Base-by-base conservation (phyloP, 768 basidiomycete species). In the Kwoniella mangroviensis region DNA sequence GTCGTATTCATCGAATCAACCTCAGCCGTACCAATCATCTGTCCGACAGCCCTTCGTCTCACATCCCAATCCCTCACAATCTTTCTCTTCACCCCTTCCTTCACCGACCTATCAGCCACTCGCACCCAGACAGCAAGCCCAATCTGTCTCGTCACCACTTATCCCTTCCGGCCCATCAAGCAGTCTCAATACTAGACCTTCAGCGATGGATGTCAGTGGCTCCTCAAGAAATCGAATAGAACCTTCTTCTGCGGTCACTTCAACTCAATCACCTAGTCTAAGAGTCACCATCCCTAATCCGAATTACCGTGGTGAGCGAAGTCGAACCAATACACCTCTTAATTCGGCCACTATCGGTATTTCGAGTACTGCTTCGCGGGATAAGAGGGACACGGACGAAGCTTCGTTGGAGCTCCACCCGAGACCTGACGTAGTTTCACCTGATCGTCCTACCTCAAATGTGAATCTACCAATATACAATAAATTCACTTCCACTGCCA, bases 321-420 rank as follows among this genome's bases (percentile, higher is more conserved):
- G 17, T 42, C 24, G 56, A n/a, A 13, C 53, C 12, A 54, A 24
- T 12, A 54, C 53, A 19, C 53, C 53, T 54, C 45, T 49, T 4
- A 49, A 49, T 49, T 34, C 34, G 6, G 34, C 34, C 9, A 34
- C 34, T 34, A 34, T 34, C 6, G 34, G 34, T 34, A 34, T 34
- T 7, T 7, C 34, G 5, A 34, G 6, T 34, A 34, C 34, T 34
- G 34, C 13, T 4, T 21, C 11, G 3, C 10, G 28, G n/a, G 56
- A 58, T 58, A 21, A 21, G 17, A 28, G 56, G 34, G 63, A 64
- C 42, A 55, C 63, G n/a, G 63, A 65, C 41, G 63, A 65, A 43
- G 63, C 41, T 21, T 65, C 63, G 10, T 24, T 65, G 40, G 63
- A 65, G 40, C 28, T 65, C 21, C 54, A 52, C 15, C 24, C 40